These are phyloP conservation scores for Rugonectria rugulosa DNA, from an alignment of 2,329 filamentous ascomycete species.

Conservation along the genomic window DNA sequence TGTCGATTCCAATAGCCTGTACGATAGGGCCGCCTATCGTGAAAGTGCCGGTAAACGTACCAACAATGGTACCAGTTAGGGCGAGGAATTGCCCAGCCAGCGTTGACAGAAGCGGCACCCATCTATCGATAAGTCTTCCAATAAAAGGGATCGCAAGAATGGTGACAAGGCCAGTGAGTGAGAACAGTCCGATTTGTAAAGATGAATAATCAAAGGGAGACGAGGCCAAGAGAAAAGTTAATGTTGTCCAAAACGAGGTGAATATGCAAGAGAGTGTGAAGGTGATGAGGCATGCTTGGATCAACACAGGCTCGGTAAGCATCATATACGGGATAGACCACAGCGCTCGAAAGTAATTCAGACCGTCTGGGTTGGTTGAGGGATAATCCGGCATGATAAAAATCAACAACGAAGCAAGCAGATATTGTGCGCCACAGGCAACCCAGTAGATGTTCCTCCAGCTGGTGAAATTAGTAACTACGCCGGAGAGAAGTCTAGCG, in stretches of 20 bases:
- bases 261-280: conserved; percentile 65
- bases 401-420: conserved; percentile 71
- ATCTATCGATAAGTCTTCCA: conserved; percentile 72
- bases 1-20: conserved; percentile 74
- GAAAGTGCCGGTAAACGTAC: conserved; percentile 72
- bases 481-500: conserved; percentile 77
- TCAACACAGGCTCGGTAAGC: conserved; percentile 70
- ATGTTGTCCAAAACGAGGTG: conserved; percentile 66
- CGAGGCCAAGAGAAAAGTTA: conserved; percentile 79
- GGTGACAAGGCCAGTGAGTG: conserved; percentile 75
- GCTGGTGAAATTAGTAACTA: conserved; percentile 74
- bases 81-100: conserved; percentile 67
- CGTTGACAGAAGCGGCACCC: conserved; percentile 72
- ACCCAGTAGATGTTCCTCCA: conserved; percentile 87
- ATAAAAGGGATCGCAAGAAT: conserved; percentile 75
- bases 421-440: conserved; percentile 73
- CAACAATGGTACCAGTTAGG: conserved; percentile 68
- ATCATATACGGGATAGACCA: conserved; percentile 71
- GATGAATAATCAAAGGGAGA: conserved; percentile 73
- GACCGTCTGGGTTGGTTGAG: conserved; percentile 69
- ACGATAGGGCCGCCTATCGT: conserved; percentile 76
- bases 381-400: conserved; percentile 84
- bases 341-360: conserved; percentile 72
- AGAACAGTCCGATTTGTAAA: conserved; percentile 78
- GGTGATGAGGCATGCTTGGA: conserved; percentile 73